These are phyloP conservation scores for Castanea mollissima DNA, from an alignment of 306 rosid genomes.

Conservation along the genomic window DNA sequence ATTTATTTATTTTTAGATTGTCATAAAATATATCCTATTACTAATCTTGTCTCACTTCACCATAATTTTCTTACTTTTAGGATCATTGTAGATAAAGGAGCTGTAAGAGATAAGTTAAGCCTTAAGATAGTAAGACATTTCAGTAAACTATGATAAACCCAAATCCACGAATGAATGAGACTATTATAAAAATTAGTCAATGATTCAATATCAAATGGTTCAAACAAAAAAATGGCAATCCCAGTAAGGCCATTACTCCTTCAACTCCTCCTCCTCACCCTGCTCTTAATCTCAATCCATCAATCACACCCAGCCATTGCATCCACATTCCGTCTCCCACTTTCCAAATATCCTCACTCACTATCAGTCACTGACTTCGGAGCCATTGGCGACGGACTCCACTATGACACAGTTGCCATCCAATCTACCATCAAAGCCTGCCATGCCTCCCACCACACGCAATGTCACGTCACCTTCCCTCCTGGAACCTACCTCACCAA, in stretches of 20 bases:
- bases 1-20: no score
- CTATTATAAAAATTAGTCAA: no score
- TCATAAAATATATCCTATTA: no score
- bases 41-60: no score
- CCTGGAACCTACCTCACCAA: constrained; percentile 77
- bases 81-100: no score
- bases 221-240: constrained; percentile 26
- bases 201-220: no score
- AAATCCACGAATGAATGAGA: no score
- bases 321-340: background rate
- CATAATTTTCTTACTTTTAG: no score
- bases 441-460: constrained; percentile 8
- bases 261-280: constrained; percentile 6
- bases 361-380: constrained; percentile 69
- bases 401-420: constrained; percentile 75
- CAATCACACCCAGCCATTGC: constrained; percentile 43
- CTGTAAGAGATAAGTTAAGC: no score
- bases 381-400: constrained; percentile 69
- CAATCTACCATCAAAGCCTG: constrained; percentile 83
- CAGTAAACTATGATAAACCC: no score
- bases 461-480: constrained; percentile 66
- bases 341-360: constrained; percentile 14
- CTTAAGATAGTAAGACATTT: no score
- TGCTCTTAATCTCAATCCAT: constrained; percentile 1
- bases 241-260: background rate